Evolutionary conservation across 495 filamentous ascomycete genomes (phyloP).

Genomic region (Penicillium canariense): DNA sequence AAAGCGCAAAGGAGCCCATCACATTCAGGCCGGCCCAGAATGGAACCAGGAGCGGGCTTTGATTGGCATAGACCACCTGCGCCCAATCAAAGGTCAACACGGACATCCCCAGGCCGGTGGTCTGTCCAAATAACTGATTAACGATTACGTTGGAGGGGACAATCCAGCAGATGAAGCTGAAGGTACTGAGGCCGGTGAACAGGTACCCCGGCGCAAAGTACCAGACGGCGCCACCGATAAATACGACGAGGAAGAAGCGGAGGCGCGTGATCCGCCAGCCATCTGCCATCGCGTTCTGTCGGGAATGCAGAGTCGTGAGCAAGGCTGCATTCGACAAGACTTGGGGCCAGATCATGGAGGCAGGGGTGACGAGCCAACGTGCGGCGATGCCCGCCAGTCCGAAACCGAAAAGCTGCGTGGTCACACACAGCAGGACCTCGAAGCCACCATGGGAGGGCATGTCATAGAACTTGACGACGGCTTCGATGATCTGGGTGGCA

Average conservation of each 20-base stretch:
- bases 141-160: slow-evolving; percentile 67
- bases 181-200: slow-evolving; percentile 84
- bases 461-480: slow-evolving; percentile 64
- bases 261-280: slow-evolving; percentile 80
- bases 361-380: slow-evolving; percentile 64
- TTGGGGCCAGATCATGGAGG: slow-evolving; percentile 90
- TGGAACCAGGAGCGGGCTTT: slow-evolving; percentile 79
- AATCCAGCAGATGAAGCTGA: slow-evolving; percentile 90
- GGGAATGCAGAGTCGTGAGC: slow-evolving; percentile 81
- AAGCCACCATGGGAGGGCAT: slow-evolving; percentile 66
- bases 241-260: slow-evolving; percentile 77
- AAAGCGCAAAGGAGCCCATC: slow-evolving; percentile 74
- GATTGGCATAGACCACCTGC: slow-evolving; percentile 82
- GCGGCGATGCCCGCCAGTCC: slow-evolving; percentile 64
- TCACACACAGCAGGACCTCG: slow-evolving; percentile 64
- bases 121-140: slow-evolving; percentile 67
- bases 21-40: slow-evolving; percentile 94
- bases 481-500: slow-evolving; percentile 67
- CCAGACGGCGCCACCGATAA: slow-evolving; percentile 62
- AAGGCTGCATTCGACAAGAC: slow-evolving; percentile 86
- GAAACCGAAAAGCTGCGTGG: slow-evolving; percentile 72
- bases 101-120: slow-evolving; percentile 71
- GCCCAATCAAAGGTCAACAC: slow-evolving; percentile 92
- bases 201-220: slow-evolving; percentile 86
- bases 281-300: slow-evolving; percentile 74